phyloP scores from a whole-genome alignment of 208 protist genomes.

The Zelonia costaricensis region DNA sequence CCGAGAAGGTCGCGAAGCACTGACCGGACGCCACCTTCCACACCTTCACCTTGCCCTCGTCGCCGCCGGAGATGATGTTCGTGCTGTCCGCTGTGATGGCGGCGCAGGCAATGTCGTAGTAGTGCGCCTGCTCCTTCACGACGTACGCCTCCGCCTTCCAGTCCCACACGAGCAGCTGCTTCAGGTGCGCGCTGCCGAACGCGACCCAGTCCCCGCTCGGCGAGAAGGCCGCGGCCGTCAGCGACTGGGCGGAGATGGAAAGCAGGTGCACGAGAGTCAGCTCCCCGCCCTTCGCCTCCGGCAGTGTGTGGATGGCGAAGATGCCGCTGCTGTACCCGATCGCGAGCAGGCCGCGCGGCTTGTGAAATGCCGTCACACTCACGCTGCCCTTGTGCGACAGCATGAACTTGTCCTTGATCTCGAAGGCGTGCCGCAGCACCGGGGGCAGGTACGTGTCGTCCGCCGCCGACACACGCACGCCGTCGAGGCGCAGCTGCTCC shows the following conservation, averaged over 20 bases:
- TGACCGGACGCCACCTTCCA: conserved; percentile 91
- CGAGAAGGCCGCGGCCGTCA: conserved; percentile 87
- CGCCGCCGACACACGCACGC: conserved; percentile 72
- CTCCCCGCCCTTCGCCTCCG: conserved; percentile 27
- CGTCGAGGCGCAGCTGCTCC: conserved; percentile 75
- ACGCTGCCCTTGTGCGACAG: conserved; percentile 89
- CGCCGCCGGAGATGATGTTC: conserved; percentile 89
- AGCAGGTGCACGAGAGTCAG: conserved; percentile 84
- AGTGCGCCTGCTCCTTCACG: conserved; percentile 93
- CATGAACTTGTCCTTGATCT: conserved; percentile 87
- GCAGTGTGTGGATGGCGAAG: conserved; percentile 86
- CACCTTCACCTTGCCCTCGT: conserved; percentile 95
- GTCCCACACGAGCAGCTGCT: conserved; percentile 95
- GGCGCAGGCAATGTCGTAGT: conserved; percentile 89
- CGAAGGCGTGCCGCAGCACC: conserved; percentile 78
- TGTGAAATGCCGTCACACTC: conserved; percentile 78
- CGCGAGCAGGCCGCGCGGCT: conserved; percentile 70
- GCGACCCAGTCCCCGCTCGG: conserved; percentile 85
- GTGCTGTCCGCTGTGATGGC: conserved; percentile 90
- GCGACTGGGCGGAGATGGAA: conserved; percentile 90
- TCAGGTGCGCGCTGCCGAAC: conserved; percentile 87
- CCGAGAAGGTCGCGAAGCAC: conserved; percentile 94
- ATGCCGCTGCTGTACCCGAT: conserved; percentile 92
- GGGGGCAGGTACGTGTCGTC: conserved; percentile 73
- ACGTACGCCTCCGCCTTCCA: conserved; percentile 93